Evolutionary conservation across 441 rosid genomes (phyloP), one percentile per base, ranked within the genome.

Genomic region (Mallotus repandus): DNA sequence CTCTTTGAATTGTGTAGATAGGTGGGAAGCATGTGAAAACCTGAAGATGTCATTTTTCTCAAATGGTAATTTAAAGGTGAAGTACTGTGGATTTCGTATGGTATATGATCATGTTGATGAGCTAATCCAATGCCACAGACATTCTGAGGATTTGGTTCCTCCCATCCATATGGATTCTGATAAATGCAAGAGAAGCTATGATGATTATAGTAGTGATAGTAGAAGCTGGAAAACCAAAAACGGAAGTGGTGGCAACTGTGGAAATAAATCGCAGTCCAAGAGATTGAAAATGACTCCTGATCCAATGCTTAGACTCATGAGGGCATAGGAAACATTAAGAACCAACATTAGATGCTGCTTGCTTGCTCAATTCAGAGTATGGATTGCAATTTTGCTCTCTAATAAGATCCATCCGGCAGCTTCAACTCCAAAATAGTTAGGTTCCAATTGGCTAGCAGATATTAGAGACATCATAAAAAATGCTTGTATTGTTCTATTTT

Each of bases 71-170:
- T 59, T 68, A 62, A 74, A 60, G 68, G 68, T 68, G 53, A 74
- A 68, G 62, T 15, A 8, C 2, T 67, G 77, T n/a, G 77, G 77
- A 7, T n/a, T 74, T 14, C 48, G 66, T 3, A 59, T 74, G 62
- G 52, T 67, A 49, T 60, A 74, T 60, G 72, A 74, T 19, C 66
- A 50, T 32, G 59, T 74, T 58, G 71, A 35, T 48, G 72, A 66
- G 38, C 35, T 74, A 19, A 35, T 74, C 8, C 45, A 66, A 59
- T 74, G 71, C 22, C 15, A 64, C 5, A 64, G 55, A 66, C 4
- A 43, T n/a, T 45, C 18, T 46, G 66, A 74, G 16, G 16, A 58
- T 48, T 45, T 74, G 66, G 48, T 4, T 41, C 2, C 41, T 0
- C 21, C 5, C 32, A 0, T 41, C 21, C 1, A 58, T 49, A 19